A percentile compares a stretch with the other conserved stretches of the same genome.
Conservation (phyloP, 257 asterid genomes). For the Jaltomata sinuosa region DNA sequence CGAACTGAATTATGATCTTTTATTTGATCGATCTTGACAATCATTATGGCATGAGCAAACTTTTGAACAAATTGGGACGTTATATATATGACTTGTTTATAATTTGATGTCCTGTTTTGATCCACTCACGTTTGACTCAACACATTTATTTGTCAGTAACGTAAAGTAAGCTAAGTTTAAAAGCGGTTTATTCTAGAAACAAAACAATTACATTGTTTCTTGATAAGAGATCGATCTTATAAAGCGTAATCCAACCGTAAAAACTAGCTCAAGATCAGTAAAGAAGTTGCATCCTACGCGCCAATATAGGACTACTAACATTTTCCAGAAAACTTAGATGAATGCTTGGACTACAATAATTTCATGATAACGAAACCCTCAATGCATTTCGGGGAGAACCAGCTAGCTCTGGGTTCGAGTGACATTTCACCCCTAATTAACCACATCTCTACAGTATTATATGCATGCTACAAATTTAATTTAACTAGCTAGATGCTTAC, state of each 20-base stretch:
- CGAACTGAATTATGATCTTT: neutral
- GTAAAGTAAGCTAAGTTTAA: neutral
- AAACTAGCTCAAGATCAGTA: neutral
- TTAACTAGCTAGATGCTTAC: conserved; percentile 14
- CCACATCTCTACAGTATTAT: neutral
- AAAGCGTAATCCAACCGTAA: neutral
- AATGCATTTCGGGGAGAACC: no score
- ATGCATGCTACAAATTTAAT: neutral
- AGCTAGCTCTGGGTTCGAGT: no score
- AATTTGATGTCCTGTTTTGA: neutral
- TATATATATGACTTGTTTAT: neutral
- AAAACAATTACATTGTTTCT: neutral
- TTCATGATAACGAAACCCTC: neutral
- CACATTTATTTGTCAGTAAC: neutral
- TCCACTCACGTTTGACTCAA: neutral
- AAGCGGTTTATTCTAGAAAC: neutral
- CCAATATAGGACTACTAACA: neutral
- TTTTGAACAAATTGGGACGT: neutral
- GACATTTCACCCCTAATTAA: no score
- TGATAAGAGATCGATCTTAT: neutral
- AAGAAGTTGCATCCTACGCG: neutral
- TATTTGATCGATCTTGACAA: neutral
- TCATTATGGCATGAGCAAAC: neutral
- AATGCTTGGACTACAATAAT: neutral
- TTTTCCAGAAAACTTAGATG: neutral